Evolutionary conservation across 78 protist species (phyloP).

Genomic region (Mastigamoeba balamuthi): DNA sequence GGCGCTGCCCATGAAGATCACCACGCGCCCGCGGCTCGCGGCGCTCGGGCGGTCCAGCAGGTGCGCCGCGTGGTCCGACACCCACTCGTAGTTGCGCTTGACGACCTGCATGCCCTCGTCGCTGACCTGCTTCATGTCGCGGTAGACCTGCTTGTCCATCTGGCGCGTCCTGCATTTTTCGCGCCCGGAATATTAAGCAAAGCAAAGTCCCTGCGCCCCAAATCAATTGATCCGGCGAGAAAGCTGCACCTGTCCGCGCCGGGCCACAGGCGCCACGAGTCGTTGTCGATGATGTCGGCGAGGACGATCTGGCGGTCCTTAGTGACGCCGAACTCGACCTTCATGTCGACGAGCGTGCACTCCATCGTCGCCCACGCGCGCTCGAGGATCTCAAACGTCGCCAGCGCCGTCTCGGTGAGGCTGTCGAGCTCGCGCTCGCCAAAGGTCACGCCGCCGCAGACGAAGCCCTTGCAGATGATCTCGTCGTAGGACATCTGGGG

Average conservation of each 20-base stretch:
- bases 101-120: no score
- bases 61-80: no score
- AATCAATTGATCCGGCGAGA: no score
- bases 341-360: constrained; percentile 30
- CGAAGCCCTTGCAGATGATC: constrained; percentile 21
- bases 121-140: no score
- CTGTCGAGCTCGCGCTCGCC: constrained; percentile 14
- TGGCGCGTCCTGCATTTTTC: no score
- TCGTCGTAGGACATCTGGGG: constrained; percentile 36
- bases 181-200: no score
- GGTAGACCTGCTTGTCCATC: no score
- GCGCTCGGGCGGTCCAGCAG: no score
- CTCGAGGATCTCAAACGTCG: constrained; percentile 31
- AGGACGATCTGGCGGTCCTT: constrained; percentile 17
- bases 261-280: constrained; percentile 50
- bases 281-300: constrained; percentile 51
- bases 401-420: constrained; percentile 22
- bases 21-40: no score
- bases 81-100: no score
- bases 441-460: constrained; percentile 25
- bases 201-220: no score
- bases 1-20: no score
- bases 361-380: constrained; percentile 36
- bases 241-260: constrained; percentile 38
- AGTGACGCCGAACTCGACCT: constrained; percentile 51